phyloP scores from a whole-genome alignment of 2,329 filamentous ascomycete species.

The Bipolaris bicolor region DNA sequence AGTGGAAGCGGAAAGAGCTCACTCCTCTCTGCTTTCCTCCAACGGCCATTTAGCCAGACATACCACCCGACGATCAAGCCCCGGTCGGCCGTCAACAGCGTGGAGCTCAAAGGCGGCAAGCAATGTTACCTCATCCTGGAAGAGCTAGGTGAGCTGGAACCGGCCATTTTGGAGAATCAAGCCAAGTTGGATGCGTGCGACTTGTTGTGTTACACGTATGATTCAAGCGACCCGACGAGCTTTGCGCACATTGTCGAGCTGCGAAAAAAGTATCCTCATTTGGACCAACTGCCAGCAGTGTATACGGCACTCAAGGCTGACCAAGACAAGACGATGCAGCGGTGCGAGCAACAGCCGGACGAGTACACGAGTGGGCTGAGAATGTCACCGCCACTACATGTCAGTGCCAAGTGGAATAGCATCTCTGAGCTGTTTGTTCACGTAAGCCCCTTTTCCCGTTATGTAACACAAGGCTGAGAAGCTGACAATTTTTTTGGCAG shows the following conservation, averaged over 20 bases:
- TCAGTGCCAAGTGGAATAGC: constrained; percentile 91
- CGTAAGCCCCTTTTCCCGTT: constrained; percentile 50
- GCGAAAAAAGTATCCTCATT: constrained; percentile 76
- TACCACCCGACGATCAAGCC: constrained; percentile 96
- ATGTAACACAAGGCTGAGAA: not conserved
- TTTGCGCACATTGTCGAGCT: constrained; percentile 90
- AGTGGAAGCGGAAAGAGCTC: constrained; percentile 89
- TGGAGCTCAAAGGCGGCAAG: constrained; percentile 92
- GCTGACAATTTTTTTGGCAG: constrained; percentile 35
- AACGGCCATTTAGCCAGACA: constrained; percentile 79
- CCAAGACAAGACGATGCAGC: constrained; percentile 94
- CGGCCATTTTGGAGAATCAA: constrained; percentile 90
- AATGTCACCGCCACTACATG: constrained; percentile 91
- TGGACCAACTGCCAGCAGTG: constrained; percentile 88
- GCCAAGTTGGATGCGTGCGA: constrained; percentile 91
- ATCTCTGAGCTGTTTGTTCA: constrained; percentile 93
- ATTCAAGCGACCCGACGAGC: constrained; percentile 94
- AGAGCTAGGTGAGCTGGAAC: constrained; percentile 93
- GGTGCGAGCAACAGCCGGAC: constrained; percentile 85
- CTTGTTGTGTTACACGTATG: constrained; percentile 92
- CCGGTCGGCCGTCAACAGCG: constrained; percentile 90
- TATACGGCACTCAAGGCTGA: constrained; percentile 96
- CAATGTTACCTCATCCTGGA: constrained; percentile 97
- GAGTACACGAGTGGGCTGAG: constrained; percentile 84
- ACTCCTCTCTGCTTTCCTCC: constrained; percentile 88